These are phyloP conservation scores for Kodamaea fukazawae DNA, from an alignment of 805 yeast species.

Conservation along the genomic window DNA sequence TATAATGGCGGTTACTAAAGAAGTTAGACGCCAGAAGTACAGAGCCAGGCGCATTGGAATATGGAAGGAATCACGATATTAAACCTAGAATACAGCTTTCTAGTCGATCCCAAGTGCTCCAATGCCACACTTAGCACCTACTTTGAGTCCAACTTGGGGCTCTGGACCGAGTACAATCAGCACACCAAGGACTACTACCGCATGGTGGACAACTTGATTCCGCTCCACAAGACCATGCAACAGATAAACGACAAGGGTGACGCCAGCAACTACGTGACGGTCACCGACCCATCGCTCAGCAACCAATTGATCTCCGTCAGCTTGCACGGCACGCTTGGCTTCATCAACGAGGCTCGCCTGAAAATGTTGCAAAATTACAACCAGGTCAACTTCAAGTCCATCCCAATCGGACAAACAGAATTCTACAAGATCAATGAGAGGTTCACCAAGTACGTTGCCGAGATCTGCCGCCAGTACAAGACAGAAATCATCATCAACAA, in stretches of 20 bases:
- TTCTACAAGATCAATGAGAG: conserved; percentile 14
- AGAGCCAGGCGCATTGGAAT: no score
- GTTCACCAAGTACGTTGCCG: conserved; percentile 30
- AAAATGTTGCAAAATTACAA: conserved; percentile 10
- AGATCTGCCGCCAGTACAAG: conserved; percentile 39
- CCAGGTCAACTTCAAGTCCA: conserved; percentile 14
- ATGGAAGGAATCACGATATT: conserved; percentile 13
- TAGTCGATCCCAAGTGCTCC: conserved; percentile 17
- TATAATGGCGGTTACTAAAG: no score
- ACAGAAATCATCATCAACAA: conserved; percentile 49
- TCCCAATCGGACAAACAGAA: conserved; percentile 12
- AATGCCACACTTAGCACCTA: conserved; percentile 14
- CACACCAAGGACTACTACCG: conserved; percentile 12
- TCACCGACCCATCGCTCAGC: conserved; percentile 32
- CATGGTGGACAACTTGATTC: conserved; percentile 28
- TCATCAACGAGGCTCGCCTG: conserved; percentile 30
- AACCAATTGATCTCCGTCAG: conserved; percentile 35
- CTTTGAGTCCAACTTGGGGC: conserved; percentile 31
- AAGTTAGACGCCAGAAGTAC: no score
- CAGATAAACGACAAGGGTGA: conserved; percentile 5
- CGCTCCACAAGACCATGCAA: conserved; percentile 14
- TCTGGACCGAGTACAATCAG: conserved; percentile 27
- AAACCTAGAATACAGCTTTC: conserved; percentile 28
- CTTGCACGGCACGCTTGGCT: conserved; percentile 32
- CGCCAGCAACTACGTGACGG: conserved; percentile 11